Conservation (phyloP, 2,329 filamentous ascomycete genomes). For the Colletotrichum spaethianum region DNA sequence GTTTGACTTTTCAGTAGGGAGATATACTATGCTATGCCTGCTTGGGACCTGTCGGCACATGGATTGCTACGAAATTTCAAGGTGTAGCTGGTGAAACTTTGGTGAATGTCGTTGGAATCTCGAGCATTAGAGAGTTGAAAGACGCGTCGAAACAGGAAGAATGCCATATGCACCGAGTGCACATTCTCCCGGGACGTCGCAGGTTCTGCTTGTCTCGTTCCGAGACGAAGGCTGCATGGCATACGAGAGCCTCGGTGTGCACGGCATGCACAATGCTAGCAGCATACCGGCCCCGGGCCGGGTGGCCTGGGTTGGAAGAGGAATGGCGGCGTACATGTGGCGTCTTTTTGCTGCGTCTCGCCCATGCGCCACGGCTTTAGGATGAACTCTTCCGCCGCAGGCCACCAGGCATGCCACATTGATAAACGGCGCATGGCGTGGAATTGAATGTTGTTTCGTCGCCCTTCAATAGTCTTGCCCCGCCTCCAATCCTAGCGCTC, state of each 20-base stretch:
- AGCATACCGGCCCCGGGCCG: conserved; percentile 28
- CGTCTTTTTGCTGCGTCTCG: conserved; percentile 16
- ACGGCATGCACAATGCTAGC: conserved; percentile 31
- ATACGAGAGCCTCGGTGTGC: conserved; percentile 29
- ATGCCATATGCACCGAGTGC: conserved; percentile 1
- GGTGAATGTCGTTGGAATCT: neutral
- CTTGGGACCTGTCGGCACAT: conserved; percentile 18
- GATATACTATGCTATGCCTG: neutral
- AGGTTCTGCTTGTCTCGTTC: conserved; percentile 1
- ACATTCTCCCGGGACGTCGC: neutral
- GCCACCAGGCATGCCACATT: neutral
- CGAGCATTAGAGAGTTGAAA: neutral
- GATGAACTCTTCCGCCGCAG: conserved; percentile 16
- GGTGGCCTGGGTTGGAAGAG: conserved; percentile 6
- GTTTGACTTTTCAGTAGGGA: conserved; percentile 26
- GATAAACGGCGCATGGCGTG: neutral
- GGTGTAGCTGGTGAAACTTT: neutral
- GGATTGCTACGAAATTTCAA: conserved; percentile 2
- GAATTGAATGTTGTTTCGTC: conserved; percentile 1
- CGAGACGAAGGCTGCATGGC: conserved; percentile 19
- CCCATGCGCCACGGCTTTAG: conserved; percentile 18
- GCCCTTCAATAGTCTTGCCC: conserved; percentile 27
- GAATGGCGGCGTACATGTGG: conserved; percentile 17
- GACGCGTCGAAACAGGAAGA: neutral
- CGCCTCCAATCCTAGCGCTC: conserved; percentile 10